Evolutionary conservation across 2,329 filamentous ascomycete species (phyloP).

Genomic region (Teratosphaeriaceae sp.): DNA sequence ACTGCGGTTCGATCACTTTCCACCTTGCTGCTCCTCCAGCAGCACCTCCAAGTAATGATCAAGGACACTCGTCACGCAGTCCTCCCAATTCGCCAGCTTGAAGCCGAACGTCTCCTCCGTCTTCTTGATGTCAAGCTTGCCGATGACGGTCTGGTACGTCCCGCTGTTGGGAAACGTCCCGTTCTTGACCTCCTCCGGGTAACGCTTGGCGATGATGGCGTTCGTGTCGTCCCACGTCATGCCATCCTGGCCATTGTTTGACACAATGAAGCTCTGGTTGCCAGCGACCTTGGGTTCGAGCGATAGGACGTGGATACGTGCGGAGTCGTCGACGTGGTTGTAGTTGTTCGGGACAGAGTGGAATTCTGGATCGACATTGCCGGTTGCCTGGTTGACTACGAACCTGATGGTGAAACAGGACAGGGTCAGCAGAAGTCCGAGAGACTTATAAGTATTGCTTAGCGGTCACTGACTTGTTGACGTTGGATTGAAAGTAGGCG

Average conservation of each 20-base stretch:
- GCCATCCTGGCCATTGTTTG: constrained; percentile 8
- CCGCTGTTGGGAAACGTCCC: constrained; percentile 12
- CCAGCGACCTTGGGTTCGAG: constrained; percentile 15
- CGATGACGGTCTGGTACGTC: not conserved
- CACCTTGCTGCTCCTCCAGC: constrained; percentile 6
- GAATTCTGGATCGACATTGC: no score
- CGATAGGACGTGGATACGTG: constrained; percentile 25
- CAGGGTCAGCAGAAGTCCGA: no score
- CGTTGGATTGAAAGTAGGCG: no score
- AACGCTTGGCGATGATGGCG: constrained; percentile 11
- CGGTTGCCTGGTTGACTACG: no score
- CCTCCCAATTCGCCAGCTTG: not conserved
- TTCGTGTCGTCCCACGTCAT: constrained; percentile 15
- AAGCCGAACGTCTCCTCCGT: constrained; percentile 13
- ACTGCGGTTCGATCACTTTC: no score
- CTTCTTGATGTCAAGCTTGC: constrained; percentile 11
- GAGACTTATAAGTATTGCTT: not conserved
- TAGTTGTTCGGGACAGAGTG: no score
- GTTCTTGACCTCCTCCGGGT: constrained; percentile 11
- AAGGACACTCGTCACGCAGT: constrained; percentile 7
- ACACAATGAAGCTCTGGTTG: constrained; percentile 17
- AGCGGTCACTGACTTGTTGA: not conserved
- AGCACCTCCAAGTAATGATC: not conserved
- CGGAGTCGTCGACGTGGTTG: constrained; percentile 27
- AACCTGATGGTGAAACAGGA: no score